Evolutionary conservation across 805 yeast genomes (phyloP).

Genomic region (Starmera quercuum): DNA sequence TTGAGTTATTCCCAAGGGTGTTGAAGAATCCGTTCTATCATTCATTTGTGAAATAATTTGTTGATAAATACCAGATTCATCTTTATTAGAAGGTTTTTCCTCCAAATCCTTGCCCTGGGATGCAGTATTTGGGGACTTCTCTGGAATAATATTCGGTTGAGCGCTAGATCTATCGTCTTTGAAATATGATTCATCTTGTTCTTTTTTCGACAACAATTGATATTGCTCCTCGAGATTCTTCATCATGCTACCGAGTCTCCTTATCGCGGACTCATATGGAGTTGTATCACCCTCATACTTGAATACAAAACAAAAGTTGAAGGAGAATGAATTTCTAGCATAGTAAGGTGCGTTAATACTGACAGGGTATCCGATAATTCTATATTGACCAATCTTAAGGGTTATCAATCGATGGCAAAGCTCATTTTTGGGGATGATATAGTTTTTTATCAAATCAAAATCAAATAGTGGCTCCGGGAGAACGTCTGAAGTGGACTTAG

Average conservation of each 20-base stretch:
- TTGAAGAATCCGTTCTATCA: constrained; percentile 14
- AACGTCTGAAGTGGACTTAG: constrained; percentile 16
- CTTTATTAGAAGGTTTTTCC: background rate
- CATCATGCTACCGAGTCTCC: constrained; percentile 82
- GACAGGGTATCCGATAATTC: constrained; percentile 86
- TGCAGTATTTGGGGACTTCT: background rate
- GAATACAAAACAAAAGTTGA: constrained; percentile 90
- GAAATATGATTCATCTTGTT: constrained; percentile 32
- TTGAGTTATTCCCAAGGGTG: constrained; percentile 17
- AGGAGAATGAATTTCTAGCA: constrained; percentile 86
- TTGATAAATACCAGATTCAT: constrained; percentile 15
- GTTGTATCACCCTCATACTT: constrained; percentile 73
- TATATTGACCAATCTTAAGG: constrained; percentile 58
- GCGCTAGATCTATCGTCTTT: constrained; percentile 6
- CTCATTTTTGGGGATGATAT: constrained; percentile 88
- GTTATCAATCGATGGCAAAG: constrained; percentile 78
- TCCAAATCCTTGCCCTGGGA: background rate
- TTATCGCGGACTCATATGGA: constrained; percentile 80
- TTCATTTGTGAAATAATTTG: constrained; percentile 21
- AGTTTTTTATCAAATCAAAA: constrained; percentile 83
- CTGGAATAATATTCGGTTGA: constrained; percentile 2
- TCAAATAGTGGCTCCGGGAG: constrained; percentile 43
- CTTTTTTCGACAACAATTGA: constrained; percentile 56
- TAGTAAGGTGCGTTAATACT: constrained; percentile 67
- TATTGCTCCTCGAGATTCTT: constrained; percentile 86